Percentiles rank a stretch among this genome's conserved stretches.
Conservation (phyloP, 2,329 filamentous ascomycete genomes). For the Pseudogymnoascus sp. region DNA sequence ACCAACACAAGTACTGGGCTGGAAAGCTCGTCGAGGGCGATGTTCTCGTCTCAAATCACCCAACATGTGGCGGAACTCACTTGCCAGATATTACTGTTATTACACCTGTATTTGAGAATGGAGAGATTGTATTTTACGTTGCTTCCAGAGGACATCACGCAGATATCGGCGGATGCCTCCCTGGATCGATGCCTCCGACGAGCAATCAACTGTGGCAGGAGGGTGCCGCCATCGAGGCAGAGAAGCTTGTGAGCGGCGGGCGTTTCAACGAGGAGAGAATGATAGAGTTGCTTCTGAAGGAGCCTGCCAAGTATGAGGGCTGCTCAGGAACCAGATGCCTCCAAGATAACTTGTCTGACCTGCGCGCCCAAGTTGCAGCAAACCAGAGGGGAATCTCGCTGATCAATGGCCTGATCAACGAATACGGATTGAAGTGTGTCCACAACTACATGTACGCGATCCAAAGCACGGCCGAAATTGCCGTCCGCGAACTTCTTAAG, state of each 20-base stretch:
- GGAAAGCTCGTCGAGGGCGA: constrained; percentile 69
- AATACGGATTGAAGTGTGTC: constrained; percentile 70
- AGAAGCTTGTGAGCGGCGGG: constrained; percentile 68
- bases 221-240: constrained; percentile 56
- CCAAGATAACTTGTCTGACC: constrained; percentile 75
- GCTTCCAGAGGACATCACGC: constrained; percentile 75
- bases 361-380: constrained; percentile 80
- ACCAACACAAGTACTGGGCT: constrained; percentile 69
- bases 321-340: constrained; percentile 74
- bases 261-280: constrained; percentile 73
- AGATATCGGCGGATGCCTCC: constrained; percentile 76
- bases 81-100: constrained; percentile 76
- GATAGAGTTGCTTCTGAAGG: constrained; percentile 60
- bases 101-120: constrained; percentile 66
- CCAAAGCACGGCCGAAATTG: constrained; percentile 70
- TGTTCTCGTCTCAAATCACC: constrained; percentile 75
- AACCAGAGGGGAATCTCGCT: constrained; percentile 80
- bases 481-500: constrained; percentile 67
- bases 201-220: constrained; percentile 59
- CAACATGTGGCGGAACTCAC: constrained; percentile 74
- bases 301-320: constrained; percentile 66
- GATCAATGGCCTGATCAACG: constrained; percentile 65
- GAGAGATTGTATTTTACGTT: constrained; percentile 73
- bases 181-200: constrained; percentile 75
- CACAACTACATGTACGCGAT: constrained; percentile 80